Percentiles rank a stretch among this genome's conserved stretches.
phyloP scores from a whole-genome alignment of 768 basidiomycete species.

The Lactarius hatsudake region DNA sequence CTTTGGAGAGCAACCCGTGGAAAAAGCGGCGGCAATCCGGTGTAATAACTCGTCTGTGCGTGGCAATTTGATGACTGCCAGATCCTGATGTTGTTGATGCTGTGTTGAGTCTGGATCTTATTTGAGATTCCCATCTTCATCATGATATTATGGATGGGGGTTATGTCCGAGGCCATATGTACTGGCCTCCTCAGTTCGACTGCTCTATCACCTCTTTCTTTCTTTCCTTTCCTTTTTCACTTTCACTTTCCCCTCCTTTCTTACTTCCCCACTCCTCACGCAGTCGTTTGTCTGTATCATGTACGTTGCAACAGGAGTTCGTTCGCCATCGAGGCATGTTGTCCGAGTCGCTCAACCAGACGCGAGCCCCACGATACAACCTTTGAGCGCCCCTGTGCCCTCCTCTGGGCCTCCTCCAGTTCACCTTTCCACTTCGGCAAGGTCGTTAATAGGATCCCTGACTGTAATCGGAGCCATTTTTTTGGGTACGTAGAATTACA shows the following conservation, averaged over 20 bases:
- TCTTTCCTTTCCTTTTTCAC: conserved; percentile 7
- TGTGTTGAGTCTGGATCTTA: neutral
- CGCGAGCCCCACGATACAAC: neutral
- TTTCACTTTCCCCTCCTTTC: neutral
- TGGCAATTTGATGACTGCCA: neutral
- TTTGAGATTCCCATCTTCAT: neutral
- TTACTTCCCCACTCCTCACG: conserved; percentile 20
- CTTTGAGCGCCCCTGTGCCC: conserved; percentile 5
- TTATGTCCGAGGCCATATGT: conserved; percentile 2
- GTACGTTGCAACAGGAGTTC: conserved; percentile 9
- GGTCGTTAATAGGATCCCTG: conserved; percentile 30
- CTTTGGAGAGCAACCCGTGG: neutral
- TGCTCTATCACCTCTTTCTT: conserved; percentile 1
- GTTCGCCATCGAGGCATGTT: conserved; percentile 20
- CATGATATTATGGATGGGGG: neutral
- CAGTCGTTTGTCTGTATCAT: conserved; percentile 17
- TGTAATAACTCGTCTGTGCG: neutral
- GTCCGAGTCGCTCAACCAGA: conserved; percentile 11
- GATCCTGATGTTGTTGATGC: neutral
- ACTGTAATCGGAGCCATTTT: conserved; percentile 32
- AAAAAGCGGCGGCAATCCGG: neutral
- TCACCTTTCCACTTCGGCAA: conserved; percentile 29
- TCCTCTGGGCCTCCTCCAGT: neutral
- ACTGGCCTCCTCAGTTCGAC: neutral
- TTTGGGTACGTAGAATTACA: conserved; percentile 26